Base-by-base conservation (phyloP, 306 rosid genomes). In the Corylus avellana region DNA sequence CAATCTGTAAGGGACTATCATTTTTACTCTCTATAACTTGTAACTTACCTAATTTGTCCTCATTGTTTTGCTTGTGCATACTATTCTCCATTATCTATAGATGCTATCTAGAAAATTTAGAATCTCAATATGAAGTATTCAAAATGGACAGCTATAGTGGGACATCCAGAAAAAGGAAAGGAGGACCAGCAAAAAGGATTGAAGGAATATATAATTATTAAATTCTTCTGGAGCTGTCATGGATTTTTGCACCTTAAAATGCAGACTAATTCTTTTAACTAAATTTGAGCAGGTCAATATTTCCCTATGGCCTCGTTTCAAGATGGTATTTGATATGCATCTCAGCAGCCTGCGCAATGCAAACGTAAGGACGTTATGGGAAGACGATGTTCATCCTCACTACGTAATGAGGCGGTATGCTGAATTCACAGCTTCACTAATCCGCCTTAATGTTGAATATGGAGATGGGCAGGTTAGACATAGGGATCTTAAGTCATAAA, bases 311-410 rank as follows among this genome's bases (percentile, higher is more conserved):
- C 98, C 98, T 81, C 92, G 98, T 75, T 95, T 95, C 87, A 95
- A 92, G 86, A 86, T 92, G 95, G 98, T 92, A 70, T 92, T 95
- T 84, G 98, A 95, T 90, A 86, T 95, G 92, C 98, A 95, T 72
- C 94, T 95, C 78, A 89, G 79, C 92, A 95, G 98, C 86, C 83
- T 95, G 74, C 89, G 98, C 47, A 95, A 89, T 82, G 96, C 98
- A 67, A 91, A 85, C 80, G 94, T 95, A 77, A 92, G 73, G 85
- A 91, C 91, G 1, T 91, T 95, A 82, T 92, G 98, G 98, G 98
- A 95, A 85, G 98, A 95, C 69, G 98, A 95, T 80, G 93, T 92
- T 86, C 98, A 89, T 86, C 98, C 98, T 80, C 98, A 95, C 91
- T 95, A 91, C 73, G 98, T 95, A 79, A 90, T 92, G 96, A 86